These are phyloP conservation scores for Diaporthe sp. DNA, from an alignment of 2,329 filamentous ascomycete species.

Conservation along the genomic window DNA sequence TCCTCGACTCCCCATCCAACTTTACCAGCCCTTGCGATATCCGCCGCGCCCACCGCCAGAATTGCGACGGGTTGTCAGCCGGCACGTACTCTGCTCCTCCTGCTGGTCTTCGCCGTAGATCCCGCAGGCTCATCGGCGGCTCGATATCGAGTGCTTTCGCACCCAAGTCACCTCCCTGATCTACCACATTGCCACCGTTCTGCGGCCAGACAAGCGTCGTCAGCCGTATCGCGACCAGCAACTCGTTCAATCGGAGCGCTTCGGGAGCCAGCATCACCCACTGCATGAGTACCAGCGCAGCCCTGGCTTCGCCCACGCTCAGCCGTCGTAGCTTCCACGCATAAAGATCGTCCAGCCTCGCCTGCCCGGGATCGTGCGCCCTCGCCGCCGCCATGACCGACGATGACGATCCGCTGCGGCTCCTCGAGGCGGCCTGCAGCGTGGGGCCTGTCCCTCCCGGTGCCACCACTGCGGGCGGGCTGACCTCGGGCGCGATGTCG, in stretches of 20 bases:
- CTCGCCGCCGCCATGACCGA: not conserved
- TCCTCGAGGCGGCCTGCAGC: not conserved
- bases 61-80: conserved; percentile 32
- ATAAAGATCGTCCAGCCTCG: conserved; percentile 50
- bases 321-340: conserved; percentile 53
- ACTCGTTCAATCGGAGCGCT: conserved; percentile 51
- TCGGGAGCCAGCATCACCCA: conserved; percentile 53
- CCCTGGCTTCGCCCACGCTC: conserved; percentile 47
- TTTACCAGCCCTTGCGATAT: conserved; percentile 37
- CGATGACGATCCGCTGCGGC: conserved; percentile 20
- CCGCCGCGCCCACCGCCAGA: conserved; percentile 33
- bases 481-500: conserved; percentile 35
- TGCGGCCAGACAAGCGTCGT: conserved; percentile 44
- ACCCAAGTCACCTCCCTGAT: not conserved
- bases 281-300: conserved; percentile 51
- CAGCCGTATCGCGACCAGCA: conserved; percentile 50
- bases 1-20: conserved; percentile 18
- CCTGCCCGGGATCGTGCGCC: not conserved
- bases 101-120: conserved; percentile 41
- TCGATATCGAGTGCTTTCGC: conserved; percentile 46
- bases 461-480: too few species aligned
- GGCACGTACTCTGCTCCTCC: conserved; percentile 19
- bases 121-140: conserved; percentile 46
- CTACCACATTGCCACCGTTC: not conserved
- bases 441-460: too few species aligned